Base-by-base conservation (phyloP, 2,329 filamentous ascomycete species). In the Amylocarpus encephaloides region DNA sequence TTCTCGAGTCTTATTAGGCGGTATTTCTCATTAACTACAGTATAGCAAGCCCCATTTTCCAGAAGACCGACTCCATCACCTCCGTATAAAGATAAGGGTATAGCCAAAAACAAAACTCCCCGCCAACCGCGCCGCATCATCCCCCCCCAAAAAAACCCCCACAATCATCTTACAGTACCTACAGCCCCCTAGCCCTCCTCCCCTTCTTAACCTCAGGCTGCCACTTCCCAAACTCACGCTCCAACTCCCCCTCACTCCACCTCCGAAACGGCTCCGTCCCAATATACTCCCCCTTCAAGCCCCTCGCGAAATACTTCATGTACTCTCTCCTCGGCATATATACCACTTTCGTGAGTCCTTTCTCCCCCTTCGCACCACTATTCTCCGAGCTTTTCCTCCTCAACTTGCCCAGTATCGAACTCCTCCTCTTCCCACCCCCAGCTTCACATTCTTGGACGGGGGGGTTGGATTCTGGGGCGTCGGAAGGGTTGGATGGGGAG, bases 281-380 rank as follows among this genome's bases (percentile, higher is more conserved):
- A 33, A 62, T 52, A 52, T 66, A 66, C 12, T 47, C 50, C 3
- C 62, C 62, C 18, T 53, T 50, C 9, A 49, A n/a, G 30, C 59
- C 64, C n/a, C 60, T 46, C 13, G 64, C 64, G 50, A 66, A 66
- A 29, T 42, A 58, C 42, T 62, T 63, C 26, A 53, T 36, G 35
- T 64, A 66, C 18, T 66, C 64, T 29, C 53, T 32, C 39, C 63
- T 51, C 12, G 64, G 64, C 64, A 66, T 66, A 43, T 57, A 64
- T 6, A 64, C 51, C 15, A 64, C 62, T 36, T 63, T 66, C 3
- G 57, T 55, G 12, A 61, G 46, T 3, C 32, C 49, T 33, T 50
- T 50, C 19, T 48, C 55, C 3, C 10, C 33, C 19, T 62, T 56
- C 11, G 51, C 29, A 1, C 40, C 39, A 22, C 41, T 30, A 15